Percentiles rank a stretch among this genome's conserved stretches.
Evolutionary conservation across 2,329 filamentous ascomycete species (phyloP).

Genomic region (Pseudovirgaria hyperparasitica): DNA sequence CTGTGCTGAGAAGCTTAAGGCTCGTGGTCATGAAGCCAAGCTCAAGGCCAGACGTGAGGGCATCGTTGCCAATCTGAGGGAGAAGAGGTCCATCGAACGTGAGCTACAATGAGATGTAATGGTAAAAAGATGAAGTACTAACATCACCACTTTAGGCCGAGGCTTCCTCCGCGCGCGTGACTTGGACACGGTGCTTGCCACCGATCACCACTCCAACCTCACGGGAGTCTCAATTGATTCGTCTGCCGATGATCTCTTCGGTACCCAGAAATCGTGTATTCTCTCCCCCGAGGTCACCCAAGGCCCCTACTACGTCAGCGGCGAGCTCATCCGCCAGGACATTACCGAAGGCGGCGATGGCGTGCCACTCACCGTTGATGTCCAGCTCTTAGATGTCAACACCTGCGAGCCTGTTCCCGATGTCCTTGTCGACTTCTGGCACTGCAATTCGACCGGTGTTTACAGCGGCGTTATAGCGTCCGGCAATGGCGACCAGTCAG

Average conservation of each 20-base stretch:
- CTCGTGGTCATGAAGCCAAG: slow-evolving; percentile 27
- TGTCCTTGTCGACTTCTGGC: slow-evolving; percentile 42
- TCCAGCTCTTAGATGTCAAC: slow-evolving; percentile 41
- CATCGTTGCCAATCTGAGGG: slow-evolving; percentile 25
- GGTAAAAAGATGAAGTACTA: not conserved
- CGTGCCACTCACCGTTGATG: slow-evolving; percentile 36
- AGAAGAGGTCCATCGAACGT: slow-evolving; percentile 19
- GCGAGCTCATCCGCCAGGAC: slow-evolving; percentile 38
- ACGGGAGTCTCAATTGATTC: slow-evolving; percentile 16
- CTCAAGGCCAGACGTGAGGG: slow-evolving; percentile 29
- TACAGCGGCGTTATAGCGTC: slow-evolving; percentile 13
- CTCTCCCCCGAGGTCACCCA: slow-evolving; percentile 20
- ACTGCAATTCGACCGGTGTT: slow-evolving; percentile 24
- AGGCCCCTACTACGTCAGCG: slow-evolving; percentile 30
- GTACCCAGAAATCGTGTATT: slow-evolving; percentile 20
- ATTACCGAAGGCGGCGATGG: slow-evolving; percentile 36
- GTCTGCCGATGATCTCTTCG: slow-evolving; percentile 16
- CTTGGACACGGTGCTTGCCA: slow-evolving; percentile 14
- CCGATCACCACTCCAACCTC: slow-evolving; percentile 17
- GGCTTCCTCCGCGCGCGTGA: slow-evolving; percentile 16
- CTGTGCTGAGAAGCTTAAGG: slow-evolving; percentile 27
- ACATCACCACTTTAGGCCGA: slow-evolving; percentile 8
- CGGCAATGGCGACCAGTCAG: slow-evolving; percentile 3
- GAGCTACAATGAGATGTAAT: slow-evolving; percentile 3
- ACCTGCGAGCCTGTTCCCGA: slow-evolving; percentile 40